Evolutionary conservation across 352 stramenopile species (phyloP).

Genomic region (Phytophthora citrophthora): DNA sequence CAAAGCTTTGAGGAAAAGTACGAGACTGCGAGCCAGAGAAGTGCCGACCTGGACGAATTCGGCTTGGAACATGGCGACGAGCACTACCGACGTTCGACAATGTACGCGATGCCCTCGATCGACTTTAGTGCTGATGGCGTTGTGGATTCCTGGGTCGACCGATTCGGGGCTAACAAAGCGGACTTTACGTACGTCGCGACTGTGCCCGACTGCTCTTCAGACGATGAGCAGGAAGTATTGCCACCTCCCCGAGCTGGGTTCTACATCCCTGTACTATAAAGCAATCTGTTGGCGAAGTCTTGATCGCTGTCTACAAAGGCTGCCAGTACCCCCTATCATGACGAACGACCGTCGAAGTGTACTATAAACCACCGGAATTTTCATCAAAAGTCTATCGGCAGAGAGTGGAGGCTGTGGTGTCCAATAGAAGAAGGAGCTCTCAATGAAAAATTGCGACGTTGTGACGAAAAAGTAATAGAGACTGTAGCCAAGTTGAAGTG

Average conservation of each 20-base stretch:
- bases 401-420: background rate
- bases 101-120: slow-evolving; percentile 38
- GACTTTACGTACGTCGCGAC: slow-evolving; percentile 38
- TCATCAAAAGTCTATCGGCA: slow-evolving; percentile 8
- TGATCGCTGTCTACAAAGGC: background rate
- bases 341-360: slow-evolving; percentile 1
- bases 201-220: slow-evolving; percentile 10
- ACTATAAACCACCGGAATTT: slow-evolving; percentile 14
- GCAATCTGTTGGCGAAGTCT: background rate
- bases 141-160: slow-evolving; percentile 34
- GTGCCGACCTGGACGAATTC: slow-evolving; percentile 30
- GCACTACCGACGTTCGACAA: slow-evolving; percentile 32
- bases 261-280: slow-evolving; percentile 39
- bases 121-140: slow-evolving; percentile 20
- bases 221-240: slow-evolving; percentile 14
- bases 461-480: slow-evolving; percentile 9
- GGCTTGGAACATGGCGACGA: slow-evolving; percentile 23
- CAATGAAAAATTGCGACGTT: slow-evolving; percentile 6
- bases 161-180: slow-evolving; percentile 30
- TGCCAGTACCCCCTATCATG: slow-evolving; percentile 2
- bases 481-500: slow-evolving; percentile 22
- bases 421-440: slow-evolving; percentile 2
- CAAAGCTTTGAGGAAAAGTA: slow-evolving; percentile 33
- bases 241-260: slow-evolving; percentile 20
- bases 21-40: slow-evolving; percentile 28